A percentile compares a stretch with the other conserved stretches of the same genome.
phyloP scores from a whole-genome alignment of 1,284 basidiomycete genomes.

The Inonotus hispidus region DNA sequence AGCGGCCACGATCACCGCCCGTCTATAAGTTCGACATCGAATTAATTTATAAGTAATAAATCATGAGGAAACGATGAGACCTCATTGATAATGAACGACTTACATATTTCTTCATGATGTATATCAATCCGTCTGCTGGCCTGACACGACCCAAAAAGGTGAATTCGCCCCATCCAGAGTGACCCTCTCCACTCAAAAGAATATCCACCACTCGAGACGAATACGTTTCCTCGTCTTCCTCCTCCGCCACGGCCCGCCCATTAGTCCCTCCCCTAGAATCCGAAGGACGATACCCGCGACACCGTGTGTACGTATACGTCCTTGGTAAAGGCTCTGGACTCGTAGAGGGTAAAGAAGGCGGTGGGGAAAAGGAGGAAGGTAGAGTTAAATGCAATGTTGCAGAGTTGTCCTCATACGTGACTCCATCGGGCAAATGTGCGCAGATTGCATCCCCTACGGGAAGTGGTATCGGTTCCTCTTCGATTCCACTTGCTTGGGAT shows the following conservation, averaged over 20 bases:
- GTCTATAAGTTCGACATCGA: conserved; percentile 34
- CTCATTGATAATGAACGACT: conserved; percentile 27
- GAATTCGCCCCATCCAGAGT: conserved; percentile 79
- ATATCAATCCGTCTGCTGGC: conserved; percentile 65
- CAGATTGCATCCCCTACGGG: conserved; percentile 34
- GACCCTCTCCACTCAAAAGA: conserved; percentile 70
- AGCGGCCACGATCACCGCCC: conserved; percentile 63
- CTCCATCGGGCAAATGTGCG: conserved; percentile 51
- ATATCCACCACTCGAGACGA: conserved; percentile 46
- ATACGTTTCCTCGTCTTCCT: conserved; percentile 14
- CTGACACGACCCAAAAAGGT: conserved; percentile 62
- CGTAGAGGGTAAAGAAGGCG: conserved; percentile 22
- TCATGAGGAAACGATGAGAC: not conserved
- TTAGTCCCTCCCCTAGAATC: conserved; percentile 19
- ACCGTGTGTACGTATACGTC: not conserved
- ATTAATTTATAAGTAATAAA: not conserved
- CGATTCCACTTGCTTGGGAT: not conserved
- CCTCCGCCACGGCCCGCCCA: conserved; percentile 11
- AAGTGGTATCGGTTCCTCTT: conserved; percentile 23
- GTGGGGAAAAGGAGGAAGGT: not conserved
- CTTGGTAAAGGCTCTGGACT: conserved; percentile 18
- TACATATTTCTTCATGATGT: conserved; percentile 71
- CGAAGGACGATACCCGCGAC: not conserved
- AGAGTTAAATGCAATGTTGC: conserved; percentile 35
- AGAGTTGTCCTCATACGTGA: conserved; percentile 33